Evolutionary conservation across 495 filamentous ascomycete genomes (phyloP).

Genomic region (Antarctomyces pellizariae): DNA sequence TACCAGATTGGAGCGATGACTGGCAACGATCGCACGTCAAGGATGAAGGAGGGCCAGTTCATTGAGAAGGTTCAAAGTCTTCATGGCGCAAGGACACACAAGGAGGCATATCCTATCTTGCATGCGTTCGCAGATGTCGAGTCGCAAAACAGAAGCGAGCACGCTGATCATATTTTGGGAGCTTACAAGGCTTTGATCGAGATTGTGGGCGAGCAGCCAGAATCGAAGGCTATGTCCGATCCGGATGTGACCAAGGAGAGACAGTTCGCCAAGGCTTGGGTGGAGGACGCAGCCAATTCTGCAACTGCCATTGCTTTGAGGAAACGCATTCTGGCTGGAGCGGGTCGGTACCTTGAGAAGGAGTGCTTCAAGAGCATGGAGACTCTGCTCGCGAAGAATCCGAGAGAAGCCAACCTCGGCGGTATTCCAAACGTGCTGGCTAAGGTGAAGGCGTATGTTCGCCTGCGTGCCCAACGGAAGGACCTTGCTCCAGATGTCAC

Average conservation of each 20-base stretch:
- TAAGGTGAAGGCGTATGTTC: conserved; percentile 80
- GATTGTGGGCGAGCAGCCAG: conserved; percentile 43
- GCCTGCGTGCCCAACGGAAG: conserved; percentile 47
- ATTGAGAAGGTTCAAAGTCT: conserved; percentile 52
- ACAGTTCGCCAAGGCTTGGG: conserved; percentile 48
- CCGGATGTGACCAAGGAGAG: conserved; percentile 40
- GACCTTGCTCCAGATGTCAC: conserved; percentile 55
- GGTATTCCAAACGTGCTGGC: conserved; percentile 69
- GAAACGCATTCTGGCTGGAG: conserved; percentile 55
- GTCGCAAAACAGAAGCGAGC: conserved; percentile 34
- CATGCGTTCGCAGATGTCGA: conserved; percentile 52
- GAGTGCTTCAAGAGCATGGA: conserved; percentile 51
- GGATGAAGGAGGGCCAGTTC: conserved; percentile 61
- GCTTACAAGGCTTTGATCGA: conserved; percentile 57
- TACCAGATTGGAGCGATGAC: conserved; percentile 14
- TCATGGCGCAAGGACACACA: conserved; percentile 44
- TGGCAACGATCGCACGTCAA: conserved; percentile 43
- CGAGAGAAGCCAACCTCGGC: conserved; percentile 70
- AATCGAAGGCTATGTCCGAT: conserved; percentile 24
- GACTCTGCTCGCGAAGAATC: conserved; percentile 51
- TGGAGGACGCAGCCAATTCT: conserved; percentile 45
- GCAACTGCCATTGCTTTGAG: conserved; percentile 32
- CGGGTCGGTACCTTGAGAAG: conserved; percentile 50
- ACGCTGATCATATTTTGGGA: conserved; percentile 43
- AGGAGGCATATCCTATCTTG: conserved; percentile 40